Conservation (phyloP, 306 rosid genomes). For the Lathyrus aphaca region DNA sequence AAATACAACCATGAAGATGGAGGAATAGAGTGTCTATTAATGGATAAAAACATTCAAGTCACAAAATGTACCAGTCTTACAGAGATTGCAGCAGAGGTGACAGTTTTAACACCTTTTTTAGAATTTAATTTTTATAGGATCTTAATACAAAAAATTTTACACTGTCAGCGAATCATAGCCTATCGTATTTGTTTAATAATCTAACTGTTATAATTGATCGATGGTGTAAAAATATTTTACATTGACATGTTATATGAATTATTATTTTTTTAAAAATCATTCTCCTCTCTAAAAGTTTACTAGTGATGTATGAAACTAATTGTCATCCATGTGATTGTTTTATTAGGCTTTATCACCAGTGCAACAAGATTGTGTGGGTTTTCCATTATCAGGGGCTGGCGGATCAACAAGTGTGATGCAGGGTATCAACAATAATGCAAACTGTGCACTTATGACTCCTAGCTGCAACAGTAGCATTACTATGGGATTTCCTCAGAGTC, state of each 20-base stretch:
- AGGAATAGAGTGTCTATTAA: slow-evolving; percentile 57
- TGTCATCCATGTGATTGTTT: slow-evolving; percentile 29
- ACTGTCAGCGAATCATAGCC: neutral
- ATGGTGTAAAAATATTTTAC: neutral
- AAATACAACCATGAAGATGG: slow-evolving; percentile 61
- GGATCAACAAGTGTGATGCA: slow-evolving; percentile 55
- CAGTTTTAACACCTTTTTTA: slow-evolving; percentile 11
- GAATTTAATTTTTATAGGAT: neutral
- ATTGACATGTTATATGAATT: neutral
- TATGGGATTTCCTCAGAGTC: slow-evolving; percentile 66
- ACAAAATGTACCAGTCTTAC: slow-evolving; percentile 59
- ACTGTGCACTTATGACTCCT: slow-evolving; percentile 54
- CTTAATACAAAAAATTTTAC: neutral
- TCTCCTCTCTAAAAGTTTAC: slow-evolving; percentile 14
- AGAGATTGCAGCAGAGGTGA: slow-evolving; percentile 70
- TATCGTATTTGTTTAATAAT: neutral
- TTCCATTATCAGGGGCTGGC: slow-evolving; percentile 53
- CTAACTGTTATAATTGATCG: neutral
- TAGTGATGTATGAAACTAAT: slow-evolving; percentile 36
- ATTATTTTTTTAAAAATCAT: neutral
- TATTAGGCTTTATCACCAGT: slow-evolving; percentile 69
- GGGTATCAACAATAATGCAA: slow-evolving; percentile 48
- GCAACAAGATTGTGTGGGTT: slow-evolving; percentile 58
- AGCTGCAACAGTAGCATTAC: slow-evolving; percentile 52
- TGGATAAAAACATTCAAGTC: slow-evolving; percentile 61